A percentile compares a stretch with the other conserved stretches of the same genome.
Evolutionary conservation across 2,329 filamentous ascomycete genomes (phyloP).

Genomic region (Aspergillus unguis): DNA sequence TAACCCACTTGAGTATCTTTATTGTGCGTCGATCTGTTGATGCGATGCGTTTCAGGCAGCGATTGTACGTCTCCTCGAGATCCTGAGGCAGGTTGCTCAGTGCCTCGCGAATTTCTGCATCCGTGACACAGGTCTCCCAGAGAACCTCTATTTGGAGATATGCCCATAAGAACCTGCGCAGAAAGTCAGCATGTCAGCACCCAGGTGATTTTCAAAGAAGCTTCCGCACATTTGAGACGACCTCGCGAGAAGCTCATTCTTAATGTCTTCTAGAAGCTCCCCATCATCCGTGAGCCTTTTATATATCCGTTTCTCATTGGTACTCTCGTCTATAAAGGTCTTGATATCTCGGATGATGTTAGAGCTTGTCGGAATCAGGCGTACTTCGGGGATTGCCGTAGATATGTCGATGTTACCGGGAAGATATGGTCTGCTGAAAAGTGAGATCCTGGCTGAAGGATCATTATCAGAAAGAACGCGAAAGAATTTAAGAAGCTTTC

Average conservation of each 20-base stretch:
- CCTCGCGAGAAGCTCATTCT: background rate
- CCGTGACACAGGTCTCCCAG: conserved; percentile 20
- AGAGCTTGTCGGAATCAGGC: conserved; percentile 18
- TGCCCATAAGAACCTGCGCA: conserved; percentile 22
- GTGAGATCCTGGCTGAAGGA: conserved; percentile 9
- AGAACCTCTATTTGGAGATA: conserved; percentile 23
- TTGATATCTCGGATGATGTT: conserved; percentile 20
- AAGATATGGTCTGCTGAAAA: conserved; percentile 23
- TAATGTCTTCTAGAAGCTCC: conserved; percentile 4
- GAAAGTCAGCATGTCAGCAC: conserved; percentile 4
- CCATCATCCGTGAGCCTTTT: conserved; percentile 18
- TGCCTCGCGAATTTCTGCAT: conserved; percentile 16
- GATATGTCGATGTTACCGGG: conserved; percentile 18
- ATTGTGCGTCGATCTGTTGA: conserved; percentile 6
- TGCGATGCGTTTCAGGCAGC: conserved; percentile 18
- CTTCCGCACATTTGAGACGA: conserved; percentile 7
- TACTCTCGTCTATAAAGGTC: conserved; percentile 18
- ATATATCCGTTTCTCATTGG: conserved; percentile 17
- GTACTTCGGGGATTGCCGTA: conserved; percentile 15
- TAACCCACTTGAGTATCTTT: conserved; percentile 21
- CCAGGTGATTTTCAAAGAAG: background rate
- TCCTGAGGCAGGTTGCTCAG: conserved; percentile 16
- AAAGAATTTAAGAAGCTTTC: conserved; percentile 7
- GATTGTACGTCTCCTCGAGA: conserved; percentile 20
- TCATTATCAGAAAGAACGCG: background rate